Percentiles rank a stretch among this genome's conserved stretches.
Conservation (phyloP, 2,329 filamentous ascomycete genomes). For the Dothiorella sarmentorum region DNA sequence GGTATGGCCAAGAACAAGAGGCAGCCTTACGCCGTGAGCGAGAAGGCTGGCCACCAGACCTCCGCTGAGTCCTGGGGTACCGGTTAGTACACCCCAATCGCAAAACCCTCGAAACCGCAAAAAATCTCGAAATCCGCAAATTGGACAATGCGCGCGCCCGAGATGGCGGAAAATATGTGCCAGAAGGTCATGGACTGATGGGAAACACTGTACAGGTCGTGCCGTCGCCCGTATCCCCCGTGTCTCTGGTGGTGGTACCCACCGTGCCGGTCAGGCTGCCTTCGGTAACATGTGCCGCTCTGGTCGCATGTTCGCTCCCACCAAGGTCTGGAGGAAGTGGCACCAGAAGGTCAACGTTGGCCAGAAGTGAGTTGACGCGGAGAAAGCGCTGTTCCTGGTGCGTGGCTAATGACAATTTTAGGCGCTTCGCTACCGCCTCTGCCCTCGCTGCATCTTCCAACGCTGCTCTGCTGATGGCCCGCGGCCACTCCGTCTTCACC, state of each 20-base stretch:
- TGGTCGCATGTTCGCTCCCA: constrained; percentile 99
- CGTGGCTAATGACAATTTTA: constrained; percentile 38
- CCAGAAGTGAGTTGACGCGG: constrained; percentile 70
- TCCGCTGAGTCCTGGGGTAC: constrained; percentile 99
- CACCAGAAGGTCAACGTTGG: constrained; percentile 99
- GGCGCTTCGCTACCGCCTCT: constrained; percentile 96
- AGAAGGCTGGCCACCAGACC: constrained; percentile 99
- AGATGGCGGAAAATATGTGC: not conserved
- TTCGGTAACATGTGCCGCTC: constrained; percentile 99
- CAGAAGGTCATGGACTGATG: constrained; percentile 5
- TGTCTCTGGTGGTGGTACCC: constrained; percentile 99
- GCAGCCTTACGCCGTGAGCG: constrained; percentile 98
- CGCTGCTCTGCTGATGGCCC: constrained; percentile 90
- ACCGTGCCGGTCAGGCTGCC: constrained; percentile 99
- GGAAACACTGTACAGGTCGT: constrained; percentile 63
- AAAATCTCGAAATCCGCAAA: constrained; percentile 11
- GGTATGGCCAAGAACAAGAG: constrained; percentile 99
- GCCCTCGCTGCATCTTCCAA: constrained; percentile 95
- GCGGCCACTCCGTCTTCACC: constrained; percentile 89
- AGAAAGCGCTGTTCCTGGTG: constrained; percentile 20
- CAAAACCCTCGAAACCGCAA: constrained; percentile 23
- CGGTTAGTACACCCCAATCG: constrained; percentile 60
- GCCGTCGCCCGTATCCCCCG: constrained; percentile 99
- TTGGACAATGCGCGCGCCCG: constrained; percentile 15
- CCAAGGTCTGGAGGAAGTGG: constrained; percentile 99